Base-by-base conservation (phyloP, 192 early-diverging fungal species). In the Coemansia sp. region DNA sequence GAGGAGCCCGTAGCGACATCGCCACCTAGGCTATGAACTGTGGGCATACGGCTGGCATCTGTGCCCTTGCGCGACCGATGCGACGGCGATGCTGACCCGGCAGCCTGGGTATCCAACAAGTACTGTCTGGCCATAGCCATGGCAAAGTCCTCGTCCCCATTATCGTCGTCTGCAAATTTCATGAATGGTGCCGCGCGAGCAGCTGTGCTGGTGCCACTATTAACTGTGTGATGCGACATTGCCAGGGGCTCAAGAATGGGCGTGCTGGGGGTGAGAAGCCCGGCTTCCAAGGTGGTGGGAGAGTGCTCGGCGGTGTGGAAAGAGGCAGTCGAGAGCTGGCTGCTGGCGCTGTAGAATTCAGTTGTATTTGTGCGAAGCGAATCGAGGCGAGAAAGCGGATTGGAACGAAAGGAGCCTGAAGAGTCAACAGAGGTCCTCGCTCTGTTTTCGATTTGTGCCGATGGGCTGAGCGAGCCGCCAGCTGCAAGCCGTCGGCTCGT, bases 51-150 rank as follows among this genome's bases (percentile, higher is more conserved):
- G 21, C 65, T 65, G 9, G 39, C 65, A 10, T 64, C 75, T 0
- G 76, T 80, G 61, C 65, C 63, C 38, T 53, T 53, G 24, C 76
- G 67, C 29, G 70, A 67, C 41, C 60, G 6, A 12, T 70, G 61
- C 24, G 72, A 75, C 21, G 76, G 67, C 37, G 70, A 62, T 9
- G 63, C 57, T 15, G 71, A 72, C 19, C 76, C 76, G 4, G 71
- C 62, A 11, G 71, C 67, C 58, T 80, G 71, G 4, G 76, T 71
- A 14, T 73, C 71, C 39, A 74, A 32, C 26, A 80, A 63, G 32
- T 80, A 80, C 24, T 74, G 76, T 24, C 58, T 40, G 14, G 76
- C 70, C 57, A 80, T 56, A 1, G 76, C 71, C 12, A 67, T 56
- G 26, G 60, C 63, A 37, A 80, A 44, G 14, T 63, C 71, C 38